Evolutionary conservation across 2,329 filamentous ascomycete genomes (phyloP).

Genomic region (Paracorniculantispora psalliotae): DNA sequence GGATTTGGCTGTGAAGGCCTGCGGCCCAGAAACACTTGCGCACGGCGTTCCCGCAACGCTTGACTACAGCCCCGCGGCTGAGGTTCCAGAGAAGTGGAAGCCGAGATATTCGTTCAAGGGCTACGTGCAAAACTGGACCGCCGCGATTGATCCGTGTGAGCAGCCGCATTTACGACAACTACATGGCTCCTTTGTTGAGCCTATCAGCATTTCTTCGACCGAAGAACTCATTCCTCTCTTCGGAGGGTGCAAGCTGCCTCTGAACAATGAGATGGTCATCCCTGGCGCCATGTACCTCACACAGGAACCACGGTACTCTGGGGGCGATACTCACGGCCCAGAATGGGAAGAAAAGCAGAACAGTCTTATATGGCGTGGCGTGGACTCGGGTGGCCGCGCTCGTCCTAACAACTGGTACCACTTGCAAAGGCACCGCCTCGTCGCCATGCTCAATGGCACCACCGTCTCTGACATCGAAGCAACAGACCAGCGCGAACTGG

Average conservation of each 20-base stretch:
- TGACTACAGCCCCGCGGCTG: conserved; percentile 27
- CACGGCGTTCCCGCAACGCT: conserved; percentile 30
- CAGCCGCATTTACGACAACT: conserved; percentile 47
- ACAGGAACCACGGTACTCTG: conserved; percentile 53
- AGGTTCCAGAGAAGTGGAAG: conserved; percentile 30
- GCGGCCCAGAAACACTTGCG: conserved; percentile 50
- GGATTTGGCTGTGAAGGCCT: conserved; percentile 52
- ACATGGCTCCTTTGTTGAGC: conserved; percentile 55
- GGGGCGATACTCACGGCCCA: conserved; percentile 49
- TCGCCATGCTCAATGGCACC: conserved; percentile 64
- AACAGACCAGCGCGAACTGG: conserved; percentile 33
- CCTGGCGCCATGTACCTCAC: conserved; percentile 61
- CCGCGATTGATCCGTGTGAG: conserved; percentile 53
- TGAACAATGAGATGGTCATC: conserved; percentile 61
- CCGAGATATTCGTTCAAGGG: conserved; percentile 38
- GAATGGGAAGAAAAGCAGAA: conserved; percentile 54
- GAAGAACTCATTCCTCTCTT: conserved; percentile 56
- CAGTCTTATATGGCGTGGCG: conserved; percentile 58
- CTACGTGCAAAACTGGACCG: conserved; percentile 54
- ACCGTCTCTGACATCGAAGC: conserved; percentile 45
- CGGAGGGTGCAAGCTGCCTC: conserved; percentile 56
- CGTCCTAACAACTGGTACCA: conserved; percentile 56
- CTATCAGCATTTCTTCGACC: conserved; percentile 46
- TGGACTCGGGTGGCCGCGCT: conserved; percentile 55
- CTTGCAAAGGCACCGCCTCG: conserved; percentile 67